phyloP scores from a whole-genome alignment of 495 filamentous ascomycete genomes.

The Penicillium canariense region DNA sequence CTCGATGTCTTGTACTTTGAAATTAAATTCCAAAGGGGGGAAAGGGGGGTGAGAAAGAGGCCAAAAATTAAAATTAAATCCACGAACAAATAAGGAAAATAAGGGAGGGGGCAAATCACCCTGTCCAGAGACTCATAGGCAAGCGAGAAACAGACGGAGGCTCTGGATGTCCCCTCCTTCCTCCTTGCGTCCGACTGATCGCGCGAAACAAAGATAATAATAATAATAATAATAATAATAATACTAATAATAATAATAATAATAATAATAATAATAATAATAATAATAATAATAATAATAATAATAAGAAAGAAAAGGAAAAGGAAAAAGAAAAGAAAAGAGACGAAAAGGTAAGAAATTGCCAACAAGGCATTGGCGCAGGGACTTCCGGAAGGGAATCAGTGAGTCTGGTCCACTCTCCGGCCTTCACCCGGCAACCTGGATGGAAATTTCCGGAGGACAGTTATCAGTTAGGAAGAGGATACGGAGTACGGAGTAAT shows the following conservation, averaged over 20 bases:
- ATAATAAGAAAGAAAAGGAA: too few species aligned
- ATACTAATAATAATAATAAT: too few species aligned
- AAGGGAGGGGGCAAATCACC: background rate
- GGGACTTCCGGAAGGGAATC: constrained; percentile 16
- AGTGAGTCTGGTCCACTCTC: constrained; percentile 9
- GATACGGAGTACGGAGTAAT: background rate
- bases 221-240: too few species aligned
- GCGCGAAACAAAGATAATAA: too few species aligned
- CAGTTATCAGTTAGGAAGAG: background rate
- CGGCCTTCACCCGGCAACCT: background rate
- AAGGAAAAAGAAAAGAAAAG: background rate
- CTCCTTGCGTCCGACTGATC: constrained; percentile 1
- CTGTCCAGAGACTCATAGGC: background rate
- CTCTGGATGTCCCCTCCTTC: background rate
- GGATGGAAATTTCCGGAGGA: background rate
- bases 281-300: too few species aligned
- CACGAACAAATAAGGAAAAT: background rate
- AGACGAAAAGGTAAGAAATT: too few species aligned
- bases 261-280: too few species aligned
- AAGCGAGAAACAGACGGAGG: background rate
- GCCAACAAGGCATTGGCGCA: constrained; percentile 4
- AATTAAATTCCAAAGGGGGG: background rate
- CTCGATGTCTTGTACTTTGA: background rate
- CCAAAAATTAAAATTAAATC: background rate
- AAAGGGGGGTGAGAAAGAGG: background rate